Evolutionary conservation across 768 basidiomycete species (phyloP), one percentile per base, ranked within the genome.

Genomic region (Omphalotus guepiniiformis): DNA sequence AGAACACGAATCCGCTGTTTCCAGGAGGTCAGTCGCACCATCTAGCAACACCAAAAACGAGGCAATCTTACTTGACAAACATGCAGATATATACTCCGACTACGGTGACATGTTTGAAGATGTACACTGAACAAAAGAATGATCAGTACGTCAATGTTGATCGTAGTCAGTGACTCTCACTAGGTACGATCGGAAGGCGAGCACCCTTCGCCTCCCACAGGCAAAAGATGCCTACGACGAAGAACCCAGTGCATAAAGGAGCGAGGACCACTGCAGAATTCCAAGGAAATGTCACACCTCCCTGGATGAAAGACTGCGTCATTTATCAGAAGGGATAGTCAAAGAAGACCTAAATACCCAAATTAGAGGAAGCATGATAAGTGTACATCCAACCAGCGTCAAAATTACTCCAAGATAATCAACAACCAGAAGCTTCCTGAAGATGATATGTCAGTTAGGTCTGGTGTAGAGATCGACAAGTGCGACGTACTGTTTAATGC

Each of bases 221-320:
- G 39, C 85, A 75, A 61, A 89, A 91, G 3, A 85, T 37, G 0
- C 54, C 63, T 6, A 80, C 63, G 11, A 82, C 73, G 0, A 78
- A 42, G 18, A 82, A 47, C 0, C 85, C 82, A 1, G 79, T 72
- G 41, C 78, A 62, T 6, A 88, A 61, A 1, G 81, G 76, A 0
- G 70, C 81, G 27, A 87, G 60, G 44, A 92, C 82, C 2, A 78
- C 68, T 0, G 83, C 75, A 0, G 84, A 87, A 6, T 60, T 66
- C 88, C 87, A 89, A 1, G 85, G 74, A 54, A 86, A 87, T 2
- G 80, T 80, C 0, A 82, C 75, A 0, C 88, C 86, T 22, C 85
- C 86, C 83, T 84, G 53, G 8, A 13, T 40, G 26, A 16, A 40
- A 39, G 15, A 30, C 7, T 25, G 30, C 23, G 4, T 13, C 3